Conservation (phyloP, 306 rosid genomes). For the Abrus pulchellus region DNA sequence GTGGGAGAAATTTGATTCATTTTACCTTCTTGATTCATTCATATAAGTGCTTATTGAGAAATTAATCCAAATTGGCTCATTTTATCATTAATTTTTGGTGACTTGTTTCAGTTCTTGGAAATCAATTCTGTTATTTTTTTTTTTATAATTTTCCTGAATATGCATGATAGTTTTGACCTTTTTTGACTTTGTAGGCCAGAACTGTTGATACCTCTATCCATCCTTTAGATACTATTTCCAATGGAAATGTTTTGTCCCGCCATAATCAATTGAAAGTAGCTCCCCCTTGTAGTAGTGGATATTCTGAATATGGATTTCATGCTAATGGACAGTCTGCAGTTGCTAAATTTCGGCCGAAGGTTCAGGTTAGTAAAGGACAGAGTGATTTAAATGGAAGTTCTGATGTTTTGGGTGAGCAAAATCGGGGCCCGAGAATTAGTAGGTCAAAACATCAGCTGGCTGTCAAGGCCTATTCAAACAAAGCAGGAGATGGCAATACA, state of each 20-base stretch:
- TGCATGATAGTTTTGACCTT: constrained; percentile 23
- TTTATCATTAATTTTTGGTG: not conserved
- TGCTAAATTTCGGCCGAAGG: constrained; percentile 69
- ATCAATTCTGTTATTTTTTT: not conserved
- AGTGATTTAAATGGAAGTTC: constrained; percentile 61
- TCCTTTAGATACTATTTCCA: constrained; percentile 59
- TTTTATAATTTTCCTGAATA: not conserved
- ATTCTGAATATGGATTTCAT: constrained; percentile 71
- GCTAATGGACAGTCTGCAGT: constrained; percentile 60
- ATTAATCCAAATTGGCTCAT: not conserved
- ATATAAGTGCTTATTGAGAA: not conserved
- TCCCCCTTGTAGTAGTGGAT: constrained; percentile 53
- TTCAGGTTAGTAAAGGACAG: constrained; percentile 60
- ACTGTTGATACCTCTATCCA: constrained; percentile 60
- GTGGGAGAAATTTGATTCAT: not conserved
- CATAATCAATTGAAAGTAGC: constrained; percentile 66
- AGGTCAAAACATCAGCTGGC: constrained; percentile 69
- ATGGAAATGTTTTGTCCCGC: constrained; percentile 66
- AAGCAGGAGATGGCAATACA: constrained; percentile 70
- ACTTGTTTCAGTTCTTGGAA: constrained; percentile 14
- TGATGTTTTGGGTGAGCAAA: constrained; percentile 84
- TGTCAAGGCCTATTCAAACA: constrained; percentile 73
- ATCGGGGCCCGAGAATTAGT: constrained; percentile 85
- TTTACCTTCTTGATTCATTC: not conserved
- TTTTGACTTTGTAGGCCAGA: constrained; percentile 61